A percentile compares a stretch with the other conserved stretches of the same genome.
These are phyloP conservation scores for Penicillium samsonianum DNA, from an alignment of 495 filamentous ascomycete genomes.

Conservation along the genomic window DNA sequence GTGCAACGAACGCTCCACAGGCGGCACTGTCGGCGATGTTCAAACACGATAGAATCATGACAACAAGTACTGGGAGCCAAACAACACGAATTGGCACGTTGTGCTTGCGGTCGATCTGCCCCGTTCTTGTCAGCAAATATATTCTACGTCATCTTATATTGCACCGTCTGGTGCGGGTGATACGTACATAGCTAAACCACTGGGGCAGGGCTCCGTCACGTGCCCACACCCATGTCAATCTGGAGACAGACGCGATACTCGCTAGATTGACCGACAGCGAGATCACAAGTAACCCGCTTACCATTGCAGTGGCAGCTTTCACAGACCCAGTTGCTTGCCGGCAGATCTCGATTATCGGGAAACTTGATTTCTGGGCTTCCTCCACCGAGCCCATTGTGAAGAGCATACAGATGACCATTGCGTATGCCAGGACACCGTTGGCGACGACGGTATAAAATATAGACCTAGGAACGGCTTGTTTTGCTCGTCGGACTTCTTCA, in stretches of 20 bases:
- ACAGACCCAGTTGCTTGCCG: conserved; percentile 43
- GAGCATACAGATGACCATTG: conserved; percentile 40
- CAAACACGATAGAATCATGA: conserved; percentile 53
- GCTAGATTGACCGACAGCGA: conserved; percentile 38
- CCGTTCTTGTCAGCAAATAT: background rate
- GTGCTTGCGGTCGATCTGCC: conserved; percentile 31
- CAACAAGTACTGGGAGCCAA: conserved; percentile 47
- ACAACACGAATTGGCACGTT: conserved; percentile 46
- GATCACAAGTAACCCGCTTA: conserved; percentile 44
- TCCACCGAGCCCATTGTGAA: conserved; percentile 41
- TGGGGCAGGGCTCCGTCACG: conserved; percentile 42
- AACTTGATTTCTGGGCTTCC: conserved; percentile 29
- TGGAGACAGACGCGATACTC: conserved; percentile 34
- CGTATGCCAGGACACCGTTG: conserved; percentile 39
- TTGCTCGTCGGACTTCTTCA: conserved; percentile 44
- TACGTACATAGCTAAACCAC: conserved; percentile 39
- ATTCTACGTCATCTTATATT: background rate
- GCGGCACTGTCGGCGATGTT: conserved; percentile 55
- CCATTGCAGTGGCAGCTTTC: conserved; percentile 46
- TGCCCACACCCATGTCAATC: conserved; percentile 44
- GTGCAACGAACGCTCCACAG: conserved; percentile 54
- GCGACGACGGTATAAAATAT: conserved; percentile 37
- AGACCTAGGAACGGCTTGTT: conserved; percentile 36
- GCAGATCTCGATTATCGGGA: conserved; percentile 48
- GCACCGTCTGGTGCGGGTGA: background rate